phyloP scores from a whole-genome alignment of 2,329 filamentous ascomycete genomes.

The Pleomassaria siparia region DNA sequence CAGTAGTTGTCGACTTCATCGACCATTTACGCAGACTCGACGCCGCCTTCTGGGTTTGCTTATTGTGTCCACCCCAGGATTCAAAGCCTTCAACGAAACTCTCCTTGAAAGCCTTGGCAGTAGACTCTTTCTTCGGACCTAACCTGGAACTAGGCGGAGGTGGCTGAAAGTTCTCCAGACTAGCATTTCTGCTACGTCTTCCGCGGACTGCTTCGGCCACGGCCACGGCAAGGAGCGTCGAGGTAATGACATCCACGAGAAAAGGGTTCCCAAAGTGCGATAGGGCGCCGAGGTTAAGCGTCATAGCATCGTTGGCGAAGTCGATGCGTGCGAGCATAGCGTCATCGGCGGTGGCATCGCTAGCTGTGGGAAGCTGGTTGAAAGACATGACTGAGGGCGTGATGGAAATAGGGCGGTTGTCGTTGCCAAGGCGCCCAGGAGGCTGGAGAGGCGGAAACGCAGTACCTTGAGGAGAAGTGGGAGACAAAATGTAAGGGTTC shows the following conservation, averaged over 20 bases:
- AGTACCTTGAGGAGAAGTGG: slow-evolving; percentile 34
- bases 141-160: slow-evolving; percentile 32
- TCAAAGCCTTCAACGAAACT: slow-evolving; percentile 38
- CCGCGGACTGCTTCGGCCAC: slow-evolving; percentile 47
- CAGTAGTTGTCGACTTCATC: slow-evolving; percentile 19
- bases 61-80: slow-evolving; percentile 23
- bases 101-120: slow-evolving; percentile 31
- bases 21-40: slow-evolving; percentile 27
- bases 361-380: slow-evolving; percentile 35
- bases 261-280: slow-evolving; percentile 48
- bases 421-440: slow-evolving; percentile 21
- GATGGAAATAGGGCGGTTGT: slow-evolving; percentile 31
- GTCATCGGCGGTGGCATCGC: slow-evolving; percentile 40
- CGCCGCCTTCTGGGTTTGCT: slow-evolving; percentile 22
- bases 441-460: slow-evolving; percentile 34
- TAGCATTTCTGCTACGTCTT: slow-evolving; percentile 16
- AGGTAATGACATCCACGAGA: slow-evolving; percentile 48
- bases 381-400: slow-evolving; percentile 38
- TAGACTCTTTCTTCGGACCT: slow-evolving; percentile 23
- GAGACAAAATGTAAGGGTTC: slow-evolving; percentile 43
- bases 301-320: slow-evolving; percentile 45
- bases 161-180: slow-evolving; percentile 32
- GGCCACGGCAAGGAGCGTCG: slow-evolving; percentile 48
- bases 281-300: slow-evolving; percentile 49
- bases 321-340: slow-evolving; percentile 49